Base-by-base conservation (phyloP, 176 grass and related monocot genomes). In the Melocanna baccifera region DNA sequence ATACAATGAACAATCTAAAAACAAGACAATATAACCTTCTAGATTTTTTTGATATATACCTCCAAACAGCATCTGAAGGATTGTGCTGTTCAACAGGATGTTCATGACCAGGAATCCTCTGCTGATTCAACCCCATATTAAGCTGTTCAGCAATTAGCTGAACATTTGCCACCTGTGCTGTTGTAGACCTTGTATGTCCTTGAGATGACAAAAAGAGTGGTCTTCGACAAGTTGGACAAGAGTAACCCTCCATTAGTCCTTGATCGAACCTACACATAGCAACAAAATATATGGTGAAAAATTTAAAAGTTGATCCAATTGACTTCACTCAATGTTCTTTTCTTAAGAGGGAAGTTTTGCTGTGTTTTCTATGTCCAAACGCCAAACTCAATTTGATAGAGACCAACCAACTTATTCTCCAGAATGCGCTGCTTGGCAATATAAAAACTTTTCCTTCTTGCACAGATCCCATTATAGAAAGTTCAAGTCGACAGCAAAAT, bases 181-280 rank as follows among this genome's bases (percentile, higher is more conserved):
- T 22, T 37, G 67, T 82, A 69, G 92, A 77, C 77, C 92, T 88
- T 55, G 71, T 74, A 62, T 81, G 86, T 29, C 88, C 87, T 86
- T 90, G 86, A 71, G 85, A 86, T 53, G 89, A 88, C 62, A 89
- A 48, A 91, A 87, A 87, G 58, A 99, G 90, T 56, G 97, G 88
- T 83, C 97, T 94, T 85, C 93, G 86, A 86, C 97, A 99, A 80
- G 93, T 96, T 81, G 97, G 97, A 72, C 97, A 99, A 75, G 93
- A 96, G 81, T 99, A 99, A 59, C 84, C 91, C 45, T 99, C 97
- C 58, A 91, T 92, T 78, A 96, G 80, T 39, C 97, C 91, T 85
- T 99, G 93, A 88, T 99, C 97, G 75, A 99, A 90, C 97, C 97
- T 99, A 87, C 63, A 83, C 82, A 88, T 71, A 57, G 47, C 65